A percentile compares a stretch with the other conserved stretches of the same genome.
Conservation (phyloP, 2,329 filamentous ascomycete genomes). For the Aspergillus puulaauensis region DNA sequence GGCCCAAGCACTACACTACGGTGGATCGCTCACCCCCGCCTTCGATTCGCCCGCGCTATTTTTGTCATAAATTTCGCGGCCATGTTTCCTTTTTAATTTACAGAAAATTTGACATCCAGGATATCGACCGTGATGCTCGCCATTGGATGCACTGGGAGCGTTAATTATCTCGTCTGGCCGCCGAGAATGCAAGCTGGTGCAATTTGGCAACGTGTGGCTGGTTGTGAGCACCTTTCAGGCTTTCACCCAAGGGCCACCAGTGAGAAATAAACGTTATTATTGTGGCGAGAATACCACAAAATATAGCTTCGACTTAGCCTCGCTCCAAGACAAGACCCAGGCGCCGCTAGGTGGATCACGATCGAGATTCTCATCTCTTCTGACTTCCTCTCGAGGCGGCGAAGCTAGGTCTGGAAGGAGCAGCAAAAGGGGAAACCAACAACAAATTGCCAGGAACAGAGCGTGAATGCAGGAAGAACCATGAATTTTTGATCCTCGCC, state of each 20-base stretch:
- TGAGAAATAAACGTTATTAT: constrained; percentile 3
- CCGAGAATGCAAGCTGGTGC: background rate
- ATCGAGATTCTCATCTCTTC: constrained; percentile 7
- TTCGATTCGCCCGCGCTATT: constrained; percentile 2
- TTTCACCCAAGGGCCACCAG: constrained; percentile 5
- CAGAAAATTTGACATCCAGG: too few species aligned
- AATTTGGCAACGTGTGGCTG: constrained; percentile 1
- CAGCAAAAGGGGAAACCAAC: too few species aligned
- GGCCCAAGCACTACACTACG: too few species aligned
- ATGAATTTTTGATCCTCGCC: background rate
- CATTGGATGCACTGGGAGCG: too few species aligned
- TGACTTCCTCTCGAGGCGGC: background rate
- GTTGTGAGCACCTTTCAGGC: constrained; percentile 2
- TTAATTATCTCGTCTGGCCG: background rate
- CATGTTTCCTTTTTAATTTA: too few species aligned
- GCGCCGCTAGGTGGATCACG: constrained; percentile 5
- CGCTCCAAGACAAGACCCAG: constrained; percentile 4
- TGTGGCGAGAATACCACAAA: constrained; percentile 1
- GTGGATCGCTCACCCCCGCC: constrained; percentile 8
- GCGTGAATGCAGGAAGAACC: background rate
- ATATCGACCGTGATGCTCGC: too few species aligned
- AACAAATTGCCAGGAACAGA: background rate
- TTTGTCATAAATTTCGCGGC: background rate
- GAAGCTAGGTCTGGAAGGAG: background rate
- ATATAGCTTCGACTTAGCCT: constrained; percentile 6